Base-by-base conservation (phyloP, 257 asterid species). In the Avicennia marina region DNA sequence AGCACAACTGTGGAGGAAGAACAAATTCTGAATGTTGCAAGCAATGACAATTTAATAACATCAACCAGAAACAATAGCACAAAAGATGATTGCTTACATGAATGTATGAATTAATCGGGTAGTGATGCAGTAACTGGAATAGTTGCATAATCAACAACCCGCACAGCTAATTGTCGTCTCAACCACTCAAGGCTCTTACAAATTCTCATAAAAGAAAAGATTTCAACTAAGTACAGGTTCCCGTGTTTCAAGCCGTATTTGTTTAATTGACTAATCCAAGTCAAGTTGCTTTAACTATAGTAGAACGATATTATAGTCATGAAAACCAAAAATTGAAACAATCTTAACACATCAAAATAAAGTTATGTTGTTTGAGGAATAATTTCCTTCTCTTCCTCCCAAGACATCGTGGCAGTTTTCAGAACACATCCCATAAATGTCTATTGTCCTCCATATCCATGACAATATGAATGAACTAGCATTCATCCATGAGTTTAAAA, bases 121-220 rank as follows among this genome's bases (percentile, higher is more conserved):
- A 4, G 34, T 29, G 34, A 29, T 29, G 34, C 34, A 29, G 4
- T 9, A n/a, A 10, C 22, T 16, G 55, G 36, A 46, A 43, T 13
- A 33, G 18, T 46, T 11, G 1, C 24, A 53, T 6, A 45, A 34
- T 38, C 2, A 53, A 7, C 16, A 46, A 33, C 12, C 18, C 52
- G 19, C 34, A 4, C 53, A 38, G 17, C 16, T 15, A 56, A 65
- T 20, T 29, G 38, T 40, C n/a, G 33, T 18, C 0, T 45, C 10
- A 47, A 56, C 32, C 53, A 65, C 19, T 31, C 50, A 46, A 64
- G 52, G 51, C 34, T 46, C 57, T 33, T 18, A 44, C 46, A 11
- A 42, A 55, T 15, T 25, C 20, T 45, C 21, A 21, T 26, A 39
- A 40, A 22, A 25, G 48, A 38, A 39, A 39, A 25, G 18, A 32